Evolutionary conservation across 2,329 filamentous ascomycete genomes (phyloP), one percentile per base, ranked within the genome.

Genomic region (Drechslerella stenobrocha): DNA sequence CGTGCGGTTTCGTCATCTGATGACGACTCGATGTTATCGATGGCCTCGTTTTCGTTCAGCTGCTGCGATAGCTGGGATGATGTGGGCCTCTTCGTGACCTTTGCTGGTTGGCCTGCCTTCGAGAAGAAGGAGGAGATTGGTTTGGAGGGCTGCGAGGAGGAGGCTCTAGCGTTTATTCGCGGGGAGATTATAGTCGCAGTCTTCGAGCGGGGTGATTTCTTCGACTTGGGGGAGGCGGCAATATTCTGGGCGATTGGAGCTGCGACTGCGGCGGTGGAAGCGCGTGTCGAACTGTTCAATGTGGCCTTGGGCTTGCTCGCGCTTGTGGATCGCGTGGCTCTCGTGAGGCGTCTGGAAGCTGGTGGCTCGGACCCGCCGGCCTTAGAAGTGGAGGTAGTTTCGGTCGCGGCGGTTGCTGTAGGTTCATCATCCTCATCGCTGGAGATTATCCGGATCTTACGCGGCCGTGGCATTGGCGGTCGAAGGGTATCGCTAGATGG

Each of bases 121-220:
- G 63, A 42, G 32, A 67, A 67, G 55, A 67, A 67, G 8, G 63
- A 67, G 18, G 63, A 51, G 50, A 67, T 67, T 15, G 55, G 50
- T 42, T 47, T 55, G 4, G 53, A 9, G 34, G 63, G 7, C 40
- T 59, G 45, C 22, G 48, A 53, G 28, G 24, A 20, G 1, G 40
- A 35, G 30, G 47, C 18, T 11, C 40, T 18, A 40, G 37, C 11
- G 45, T 18, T 22, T 67, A n/a, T 67, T 52, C 63, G 63, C 26
- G 63, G 63, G 2, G 63, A 67, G 15, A 30, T 37, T 18, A 20
- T 8, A 50, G 13, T 23, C 6, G 48, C 42, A 24, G 44, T 11
- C 45, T 60, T 67, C 22, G 63, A 40, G 37, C 57, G 45, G 3
- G 55, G 51, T 6, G 55, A 8, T 18, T 37, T 53, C 2, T 20